Conservation (phyloP, 306 rosid species). For the Rosa lucieae region DNA sequence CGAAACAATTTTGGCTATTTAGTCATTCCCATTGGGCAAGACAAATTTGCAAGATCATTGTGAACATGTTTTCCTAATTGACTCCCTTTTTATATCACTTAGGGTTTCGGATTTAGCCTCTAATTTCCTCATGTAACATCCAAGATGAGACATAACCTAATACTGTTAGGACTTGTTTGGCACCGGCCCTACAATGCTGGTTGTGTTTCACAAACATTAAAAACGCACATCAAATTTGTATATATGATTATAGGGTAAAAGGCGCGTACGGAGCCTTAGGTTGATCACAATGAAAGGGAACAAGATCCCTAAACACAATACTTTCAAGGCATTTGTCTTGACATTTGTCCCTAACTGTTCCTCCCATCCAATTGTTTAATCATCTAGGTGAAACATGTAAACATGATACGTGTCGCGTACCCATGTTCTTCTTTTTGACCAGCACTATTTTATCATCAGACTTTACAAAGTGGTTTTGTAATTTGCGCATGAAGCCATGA, state of each 20-base stretch:
- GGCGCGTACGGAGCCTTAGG: conserved; percentile 42
- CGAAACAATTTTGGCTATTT: conserved; percentile 29
- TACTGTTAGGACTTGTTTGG: conserved; percentile 52
- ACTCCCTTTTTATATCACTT: conserved; percentile 13
- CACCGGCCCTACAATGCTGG: conserved; percentile 58
- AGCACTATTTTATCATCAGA: conserved; percentile 16
- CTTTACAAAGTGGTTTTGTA: conserved; percentile 6
- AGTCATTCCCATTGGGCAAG: conserved; percentile 41
- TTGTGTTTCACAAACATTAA: conserved; percentile 43
- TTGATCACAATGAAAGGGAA: conserved; percentile 45
- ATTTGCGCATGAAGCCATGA: conserved; percentile 30
- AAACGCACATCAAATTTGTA: neutral
- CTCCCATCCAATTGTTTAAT: conserved; percentile 37
- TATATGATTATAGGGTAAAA: conserved; percentile 26
- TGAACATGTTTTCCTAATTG: conserved; percentile 55
- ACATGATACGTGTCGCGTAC: conserved; percentile 57
- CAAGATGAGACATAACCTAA: conserved; percentile 46
- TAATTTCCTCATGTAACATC: conserved; percentile 46
- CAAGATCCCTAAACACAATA: conserved; percentile 55
- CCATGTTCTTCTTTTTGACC: conserved; percentile 54
- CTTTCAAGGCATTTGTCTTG: conserved; percentile 52
- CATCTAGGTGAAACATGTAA: conserved; percentile 35
- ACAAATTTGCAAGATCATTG: conserved; percentile 45
- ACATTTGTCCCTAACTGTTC: conserved; percentile 70
- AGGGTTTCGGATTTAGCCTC: conserved; percentile 8